These are phyloP conservation scores for Corynespora cassiicola DNA, from an alignment of 2,329 filamentous ascomycete genomes.

Conservation along the genomic window DNA sequence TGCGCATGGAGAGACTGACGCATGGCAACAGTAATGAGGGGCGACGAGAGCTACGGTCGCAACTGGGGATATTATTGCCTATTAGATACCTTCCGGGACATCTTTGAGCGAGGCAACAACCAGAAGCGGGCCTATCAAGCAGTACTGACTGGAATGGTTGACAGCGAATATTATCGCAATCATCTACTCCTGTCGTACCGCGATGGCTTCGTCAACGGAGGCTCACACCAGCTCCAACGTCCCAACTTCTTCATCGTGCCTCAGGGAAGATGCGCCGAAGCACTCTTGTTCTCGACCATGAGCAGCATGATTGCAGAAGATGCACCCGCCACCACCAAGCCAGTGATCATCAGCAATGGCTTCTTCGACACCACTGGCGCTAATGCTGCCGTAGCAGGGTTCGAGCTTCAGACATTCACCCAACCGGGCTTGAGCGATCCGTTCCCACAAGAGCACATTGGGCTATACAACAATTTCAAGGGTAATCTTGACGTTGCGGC, in stretches of 20 bases:
- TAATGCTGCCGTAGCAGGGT: constrained; percentile 1
- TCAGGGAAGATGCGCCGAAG: background rate
- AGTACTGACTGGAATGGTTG: constrained; percentile 1
- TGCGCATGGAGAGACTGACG: no score
- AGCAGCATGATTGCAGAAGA: background rate
- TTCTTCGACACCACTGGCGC: constrained; percentile 3
- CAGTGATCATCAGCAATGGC: constrained; percentile 1
- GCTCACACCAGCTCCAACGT: background rate
- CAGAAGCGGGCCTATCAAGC: background rate
- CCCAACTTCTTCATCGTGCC: constrained; percentile 2
- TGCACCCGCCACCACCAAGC: background rate
- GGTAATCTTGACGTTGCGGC: constrained; percentile 1
- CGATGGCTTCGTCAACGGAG: background rate
- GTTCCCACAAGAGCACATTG: background rate
- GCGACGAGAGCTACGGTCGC: constrained; percentile 2
- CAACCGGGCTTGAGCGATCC: constrained; percentile 1
- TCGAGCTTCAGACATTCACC: constrained; percentile 2
- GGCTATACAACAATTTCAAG: background rate
- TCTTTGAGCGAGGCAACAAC: background rate
- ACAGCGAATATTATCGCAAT: constrained; percentile 1
- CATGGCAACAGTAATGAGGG: constrained; percentile 2
- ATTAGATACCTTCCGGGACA: constrained; percentile 1
- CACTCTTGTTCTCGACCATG: background rate
- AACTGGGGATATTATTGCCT: constrained; percentile 4
- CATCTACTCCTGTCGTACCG: background rate